A percentile compares a stretch with the other conserved stretches of the same genome.
Conservation (phyloP, 352 stramenopile species). For the Phytophthora boehmeriae region DNA sequence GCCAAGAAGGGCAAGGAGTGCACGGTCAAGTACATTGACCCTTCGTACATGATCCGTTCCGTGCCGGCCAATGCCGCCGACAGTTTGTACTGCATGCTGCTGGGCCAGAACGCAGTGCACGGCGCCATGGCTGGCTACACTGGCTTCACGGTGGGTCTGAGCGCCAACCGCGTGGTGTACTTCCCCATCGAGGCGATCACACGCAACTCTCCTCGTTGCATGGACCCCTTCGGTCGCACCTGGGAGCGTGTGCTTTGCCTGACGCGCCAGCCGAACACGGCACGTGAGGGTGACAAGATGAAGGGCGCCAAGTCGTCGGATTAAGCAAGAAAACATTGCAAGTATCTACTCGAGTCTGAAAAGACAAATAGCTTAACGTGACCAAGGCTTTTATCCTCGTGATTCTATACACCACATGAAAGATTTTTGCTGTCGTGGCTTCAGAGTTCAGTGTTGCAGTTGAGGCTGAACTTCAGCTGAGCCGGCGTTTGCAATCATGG, state of each 20-base stretch:
- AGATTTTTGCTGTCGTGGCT: slow-evolving; percentile 3
- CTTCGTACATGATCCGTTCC: slow-evolving; percentile 97
- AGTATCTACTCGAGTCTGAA: slow-evolving; percentile 7
- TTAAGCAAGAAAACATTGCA: slow-evolving; percentile 43
- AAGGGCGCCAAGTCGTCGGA: slow-evolving; percentile 72
- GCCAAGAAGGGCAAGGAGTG: slow-evolving; percentile 83
- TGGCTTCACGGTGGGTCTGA: slow-evolving; percentile 97
- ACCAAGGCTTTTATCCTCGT: slow-evolving; percentile 10
- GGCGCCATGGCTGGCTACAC: slow-evolving; percentile 98
- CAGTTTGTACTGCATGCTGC: slow-evolving; percentile 96
- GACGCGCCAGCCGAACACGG: slow-evolving; percentile 95
- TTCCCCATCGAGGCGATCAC: slow-evolving; percentile 88
- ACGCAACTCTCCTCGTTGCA: slow-evolving; percentile 88
- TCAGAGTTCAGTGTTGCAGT: no score
- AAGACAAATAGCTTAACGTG: slow-evolving; percentile 18
- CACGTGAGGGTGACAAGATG: slow-evolving; percentile 42
- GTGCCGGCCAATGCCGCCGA: slow-evolving; percentile 95
- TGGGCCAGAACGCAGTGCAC: slow-evolving; percentile 98
- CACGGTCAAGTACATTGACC: slow-evolving; percentile 98
- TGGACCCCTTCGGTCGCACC: slow-evolving; percentile 87
- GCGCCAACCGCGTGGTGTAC: slow-evolving; percentile 96
- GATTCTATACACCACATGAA: slow-evolving; percentile 27
- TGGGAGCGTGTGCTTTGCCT: slow-evolving; percentile 96
- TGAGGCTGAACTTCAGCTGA: no score
- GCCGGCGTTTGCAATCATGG: no score